phyloP scores from a whole-genome alignment of 139 green algal species.

The Chlorella sorokiniana region DNA sequence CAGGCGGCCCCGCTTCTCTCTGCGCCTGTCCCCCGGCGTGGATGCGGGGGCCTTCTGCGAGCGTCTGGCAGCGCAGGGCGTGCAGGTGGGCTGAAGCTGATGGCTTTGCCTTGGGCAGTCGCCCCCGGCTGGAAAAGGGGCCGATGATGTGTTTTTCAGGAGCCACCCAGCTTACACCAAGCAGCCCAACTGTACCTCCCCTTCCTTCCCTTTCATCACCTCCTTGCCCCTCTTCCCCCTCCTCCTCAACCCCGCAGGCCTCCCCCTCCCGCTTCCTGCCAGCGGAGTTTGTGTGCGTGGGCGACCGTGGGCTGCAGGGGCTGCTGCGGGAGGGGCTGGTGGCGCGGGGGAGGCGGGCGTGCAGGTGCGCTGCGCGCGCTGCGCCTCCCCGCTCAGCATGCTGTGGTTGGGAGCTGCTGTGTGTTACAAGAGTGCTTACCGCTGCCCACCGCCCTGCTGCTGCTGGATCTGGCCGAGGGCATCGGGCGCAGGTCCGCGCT shows the following conservation, averaged over 20 bases:
- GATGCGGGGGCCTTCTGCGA: conserved; percentile 35
- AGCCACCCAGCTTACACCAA: too few species aligned
- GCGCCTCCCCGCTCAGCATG: background rate
- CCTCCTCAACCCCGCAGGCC: conserved; percentile 19
- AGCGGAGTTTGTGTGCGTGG: conserved; percentile 72
- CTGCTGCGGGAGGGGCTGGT: conserved; percentile 58
- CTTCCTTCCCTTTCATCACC: too few species aligned
- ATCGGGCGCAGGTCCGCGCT: too few species aligned
- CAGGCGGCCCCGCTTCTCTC: conserved; percentile 42
- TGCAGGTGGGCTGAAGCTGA: conserved; percentile 1
- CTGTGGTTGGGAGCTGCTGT: background rate
- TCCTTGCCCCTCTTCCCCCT: too few species aligned
- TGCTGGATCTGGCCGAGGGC: too few species aligned
- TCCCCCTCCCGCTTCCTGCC: conserved; percentile 58
- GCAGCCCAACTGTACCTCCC: too few species aligned
- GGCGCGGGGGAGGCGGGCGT: conserved; percentile 29
- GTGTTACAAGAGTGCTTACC: too few species aligned
- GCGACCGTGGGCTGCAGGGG: conserved; percentile 64
- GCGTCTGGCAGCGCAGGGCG: conserved; percentile 38
- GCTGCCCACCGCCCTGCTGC: too few species aligned
- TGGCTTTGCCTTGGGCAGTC: background rate
- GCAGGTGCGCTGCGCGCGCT: background rate
- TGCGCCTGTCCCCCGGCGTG: conserved; percentile 26
- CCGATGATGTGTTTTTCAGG: too few species aligned
- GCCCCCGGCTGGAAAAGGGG: too few species aligned